Evolutionary conservation across 768 basidiomycete species (phyloP).

Genomic region (Phylloporus sp.): DNA sequence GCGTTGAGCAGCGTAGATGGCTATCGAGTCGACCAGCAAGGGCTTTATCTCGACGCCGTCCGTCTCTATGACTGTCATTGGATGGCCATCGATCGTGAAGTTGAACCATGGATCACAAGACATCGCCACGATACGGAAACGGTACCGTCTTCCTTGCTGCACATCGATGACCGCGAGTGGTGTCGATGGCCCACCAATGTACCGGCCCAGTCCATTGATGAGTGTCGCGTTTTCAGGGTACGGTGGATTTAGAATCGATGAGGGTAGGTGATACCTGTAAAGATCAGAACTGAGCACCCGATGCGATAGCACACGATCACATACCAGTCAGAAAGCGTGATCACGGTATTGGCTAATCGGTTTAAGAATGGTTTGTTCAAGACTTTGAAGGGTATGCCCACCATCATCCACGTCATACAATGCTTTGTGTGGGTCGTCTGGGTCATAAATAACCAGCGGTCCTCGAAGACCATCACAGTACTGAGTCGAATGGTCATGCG

Average conservation of each 20-base stretch:
- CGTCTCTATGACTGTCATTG: slow-evolving; percentile 44
- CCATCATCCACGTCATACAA: slow-evolving; percentile 46
- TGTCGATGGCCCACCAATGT: slow-evolving; percentile 29
- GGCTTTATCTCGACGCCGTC: slow-evolving; percentile 41
- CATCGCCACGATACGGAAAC: slow-evolving; percentile 34
- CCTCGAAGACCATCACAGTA: slow-evolving; percentile 31
- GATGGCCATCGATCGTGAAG: slow-evolving; percentile 45
- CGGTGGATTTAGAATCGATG: not conserved
- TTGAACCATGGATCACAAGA: slow-evolving; percentile 42
- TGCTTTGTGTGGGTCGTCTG: slow-evolving; percentile 34
- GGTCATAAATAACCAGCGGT: slow-evolving; percentile 40
- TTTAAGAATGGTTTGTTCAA: not conserved
- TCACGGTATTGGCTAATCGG: slow-evolving; percentile 33
- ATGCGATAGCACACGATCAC: slow-evolving; percentile 10
- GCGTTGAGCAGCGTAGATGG: slow-evolving; percentile 48
- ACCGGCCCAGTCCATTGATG: slow-evolving; percentile 40
- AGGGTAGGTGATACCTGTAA: slow-evolving; percentile 14
- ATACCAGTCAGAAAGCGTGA: slow-evolving; percentile 36
- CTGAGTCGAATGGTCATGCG: slow-evolving; percentile 35
- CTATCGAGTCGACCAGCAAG: slow-evolving; percentile 38
- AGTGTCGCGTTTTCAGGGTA: slow-evolving; percentile 28
- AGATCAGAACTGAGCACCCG: slow-evolving; percentile 20
- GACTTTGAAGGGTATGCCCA: slow-evolving; percentile 4
- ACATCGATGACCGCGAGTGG: slow-evolving; percentile 36
- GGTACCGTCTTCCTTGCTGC: slow-evolving; percentile 31